These are phyloP conservation scores for Fagus crenata DNA, from an alignment of 306 rosid genomes.

Conservation along the genomic window DNA sequence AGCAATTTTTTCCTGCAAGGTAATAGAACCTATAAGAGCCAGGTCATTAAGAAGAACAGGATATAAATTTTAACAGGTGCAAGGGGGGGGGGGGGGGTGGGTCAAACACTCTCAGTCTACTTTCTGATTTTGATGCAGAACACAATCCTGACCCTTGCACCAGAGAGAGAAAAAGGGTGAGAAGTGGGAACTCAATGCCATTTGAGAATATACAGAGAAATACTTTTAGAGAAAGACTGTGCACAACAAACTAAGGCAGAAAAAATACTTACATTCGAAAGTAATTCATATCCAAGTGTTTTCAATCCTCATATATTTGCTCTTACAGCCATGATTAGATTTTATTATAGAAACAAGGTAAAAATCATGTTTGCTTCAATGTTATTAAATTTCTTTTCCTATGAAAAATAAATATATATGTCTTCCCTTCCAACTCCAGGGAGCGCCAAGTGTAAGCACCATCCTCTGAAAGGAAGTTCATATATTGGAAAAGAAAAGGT, in stretches of 20 bases:
- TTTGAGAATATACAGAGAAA: neutral
- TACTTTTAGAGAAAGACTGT: neutral
- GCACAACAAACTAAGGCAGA: neutral
- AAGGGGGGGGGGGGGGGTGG: neutral
- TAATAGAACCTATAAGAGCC: neutral
- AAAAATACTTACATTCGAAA: neutral
- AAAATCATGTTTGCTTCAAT: neutral
- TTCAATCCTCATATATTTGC: neutral
- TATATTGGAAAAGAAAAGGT: neutral
- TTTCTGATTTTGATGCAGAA: neutral
- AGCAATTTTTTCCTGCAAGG: neutral
- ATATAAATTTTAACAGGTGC: neutral
- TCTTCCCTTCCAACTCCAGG: neutral
- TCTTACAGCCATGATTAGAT: neutral
- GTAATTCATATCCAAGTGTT: neutral
- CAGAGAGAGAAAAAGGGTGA: slow-evolving; percentile 1
- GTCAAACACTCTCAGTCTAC: neutral
- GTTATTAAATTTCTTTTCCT: neutral
- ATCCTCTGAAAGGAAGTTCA: neutral
- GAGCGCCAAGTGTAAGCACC: neutral
- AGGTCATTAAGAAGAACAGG: neutral
- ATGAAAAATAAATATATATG: no score
- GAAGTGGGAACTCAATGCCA: neutral
- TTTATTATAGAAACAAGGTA: neutral
- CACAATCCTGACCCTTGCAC: neutral